These are phyloP conservation scores for Diaporthe capsici DNA, from an alignment of 2,329 filamentous ascomycete species.

Conservation along the genomic window DNA sequence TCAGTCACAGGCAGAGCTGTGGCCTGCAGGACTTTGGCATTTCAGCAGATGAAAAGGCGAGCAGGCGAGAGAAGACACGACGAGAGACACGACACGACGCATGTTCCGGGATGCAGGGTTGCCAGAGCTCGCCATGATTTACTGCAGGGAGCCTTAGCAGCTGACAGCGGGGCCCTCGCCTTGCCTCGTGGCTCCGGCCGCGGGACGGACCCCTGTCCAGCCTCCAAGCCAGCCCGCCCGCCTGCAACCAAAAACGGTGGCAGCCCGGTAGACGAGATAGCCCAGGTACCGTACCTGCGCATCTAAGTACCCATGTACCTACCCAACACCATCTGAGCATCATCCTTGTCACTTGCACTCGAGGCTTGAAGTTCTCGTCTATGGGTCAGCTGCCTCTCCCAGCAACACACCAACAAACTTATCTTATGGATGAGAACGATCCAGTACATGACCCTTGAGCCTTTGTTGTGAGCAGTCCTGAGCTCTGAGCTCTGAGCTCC, in stretches of 20 bases:
- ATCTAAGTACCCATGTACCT: neutral
- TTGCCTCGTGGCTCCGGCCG: constrained; percentile 11
- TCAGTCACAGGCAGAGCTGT: constrained; percentile 31
- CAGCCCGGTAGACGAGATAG: neutral
- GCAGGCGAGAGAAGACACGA: constrained; percentile 2
- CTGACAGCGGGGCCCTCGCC: constrained; percentile 25
- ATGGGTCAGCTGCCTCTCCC: neutral
- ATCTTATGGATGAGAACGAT: neutral
- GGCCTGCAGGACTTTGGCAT: constrained; percentile 24
- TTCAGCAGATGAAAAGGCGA: neutral
- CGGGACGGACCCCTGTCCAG: constrained; percentile 29
- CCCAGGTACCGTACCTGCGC: neutral
- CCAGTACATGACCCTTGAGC: constrained; percentile 18
- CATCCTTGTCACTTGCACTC: constrained; percentile 19
- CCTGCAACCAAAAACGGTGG: neutral
- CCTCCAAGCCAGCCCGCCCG: neutral
- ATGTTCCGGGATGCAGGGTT: constrained; percentile 26
- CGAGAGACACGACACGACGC: constrained; percentile 23
- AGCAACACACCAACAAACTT: neutral
- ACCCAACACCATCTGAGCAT: neutral
- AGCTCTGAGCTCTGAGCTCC: constrained; percentile 16
- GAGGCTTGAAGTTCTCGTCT: neutral
- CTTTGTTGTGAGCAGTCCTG: constrained; percentile 18
- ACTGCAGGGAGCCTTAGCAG: constrained; percentile 22
- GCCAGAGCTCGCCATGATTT: constrained; percentile 22